Evolutionary conservation across 23 red algal species (phyloP).

Genomic region (Gracilaria domingensis): DNA sequence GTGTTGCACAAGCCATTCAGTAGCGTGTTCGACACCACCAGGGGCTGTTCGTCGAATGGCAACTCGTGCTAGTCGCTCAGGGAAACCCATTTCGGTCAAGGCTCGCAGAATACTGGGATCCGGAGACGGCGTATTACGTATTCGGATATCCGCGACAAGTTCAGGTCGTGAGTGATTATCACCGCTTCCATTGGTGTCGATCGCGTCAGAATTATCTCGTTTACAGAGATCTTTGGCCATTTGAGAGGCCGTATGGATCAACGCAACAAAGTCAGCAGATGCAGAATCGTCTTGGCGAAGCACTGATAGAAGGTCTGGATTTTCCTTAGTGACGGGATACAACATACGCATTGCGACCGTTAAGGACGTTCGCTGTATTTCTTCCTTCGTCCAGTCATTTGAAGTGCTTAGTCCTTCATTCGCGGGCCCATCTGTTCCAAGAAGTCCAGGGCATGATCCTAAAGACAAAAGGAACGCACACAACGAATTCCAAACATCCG

Average conservation of each 20-base stretch:
- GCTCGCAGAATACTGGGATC: conserved; percentile 48
- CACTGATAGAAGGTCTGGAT: conserved; percentile 40
- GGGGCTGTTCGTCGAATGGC: conserved; percentile 55
- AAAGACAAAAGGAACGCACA: conserved; percentile 40
- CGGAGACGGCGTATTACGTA: conserved; percentile 17
- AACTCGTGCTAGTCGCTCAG: conserved; percentile 19
- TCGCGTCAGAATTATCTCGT: background rate
- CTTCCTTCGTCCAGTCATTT: conserved; percentile 50
- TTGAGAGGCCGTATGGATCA: conserved; percentile 60
- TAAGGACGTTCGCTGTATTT: conserved; percentile 56
- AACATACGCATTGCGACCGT: conserved; percentile 48
- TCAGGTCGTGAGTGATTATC: conserved; percentile 30
- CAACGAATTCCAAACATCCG: conserved; percentile 65
- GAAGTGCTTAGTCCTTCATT: background rate
- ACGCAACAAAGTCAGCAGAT: conserved; percentile 47
- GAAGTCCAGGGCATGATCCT: conserved; percentile 39
- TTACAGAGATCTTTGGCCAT: conserved; percentile 22
- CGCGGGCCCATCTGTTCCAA: background rate
- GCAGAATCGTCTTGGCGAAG: conserved; percentile 45
- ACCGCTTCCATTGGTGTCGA: conserved; percentile 1
- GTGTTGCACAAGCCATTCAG: conserved; percentile 55
- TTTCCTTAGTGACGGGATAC: conserved; percentile 8
- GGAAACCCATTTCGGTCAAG: conserved; percentile 58
- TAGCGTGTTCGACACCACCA: conserved; percentile 42
- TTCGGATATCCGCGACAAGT: conserved; percentile 8